A percentile compares a stretch with the other conserved stretches of the same genome.
Evolutionary conservation across 2,329 filamentous ascomycete species (phyloP).

Genomic region (Paecilomyces dactylethromorphus): DNA sequence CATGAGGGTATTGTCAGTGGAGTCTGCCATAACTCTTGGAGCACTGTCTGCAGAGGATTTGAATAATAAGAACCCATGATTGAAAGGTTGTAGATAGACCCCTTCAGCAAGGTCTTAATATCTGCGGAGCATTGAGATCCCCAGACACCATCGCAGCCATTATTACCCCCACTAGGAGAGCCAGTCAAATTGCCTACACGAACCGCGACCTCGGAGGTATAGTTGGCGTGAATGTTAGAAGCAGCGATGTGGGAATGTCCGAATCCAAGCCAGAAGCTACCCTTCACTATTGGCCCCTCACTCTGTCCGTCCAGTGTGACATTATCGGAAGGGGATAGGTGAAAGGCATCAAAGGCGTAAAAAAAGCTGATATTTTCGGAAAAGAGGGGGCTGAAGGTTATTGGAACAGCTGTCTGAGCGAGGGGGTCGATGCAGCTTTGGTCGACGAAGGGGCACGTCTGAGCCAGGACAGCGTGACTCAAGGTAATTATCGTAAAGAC

Average conservation of each 20-base stretch:
- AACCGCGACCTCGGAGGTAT: constrained; percentile 29
- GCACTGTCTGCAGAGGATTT: constrained; percentile 21
- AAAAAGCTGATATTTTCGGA: constrained; percentile 24
- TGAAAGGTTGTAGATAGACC: constrained; percentile 20
- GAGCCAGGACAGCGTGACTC: constrained; percentile 8
- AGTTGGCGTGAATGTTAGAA: constrained; percentile 21
- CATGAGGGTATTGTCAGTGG: constrained; percentile 20
- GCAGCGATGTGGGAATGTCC: neutral
- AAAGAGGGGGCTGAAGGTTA: constrained; percentile 29
- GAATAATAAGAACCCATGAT: constrained; percentile 19
- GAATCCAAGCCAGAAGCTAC: constrained; percentile 30
- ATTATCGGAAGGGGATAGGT: neutral
- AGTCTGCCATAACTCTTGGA: constrained; percentile 19
- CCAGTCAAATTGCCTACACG: constrained; percentile 31
- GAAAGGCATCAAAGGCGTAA: constrained; percentile 26
- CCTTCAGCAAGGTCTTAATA: constrained; percentile 21
- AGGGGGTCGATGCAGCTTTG: constrained; percentile 29
- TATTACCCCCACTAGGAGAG: constrained; percentile 24
- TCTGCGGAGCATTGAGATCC: constrained; percentile 23
- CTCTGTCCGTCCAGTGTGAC: constrained; percentile 19
- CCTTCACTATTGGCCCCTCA: constrained; percentile 27
- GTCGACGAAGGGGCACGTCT: constrained; percentile 30
- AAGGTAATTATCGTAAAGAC: neutral
- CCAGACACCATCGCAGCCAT: constrained; percentile 34
- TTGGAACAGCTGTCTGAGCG: constrained; percentile 28